Percentiles rank a stretch among this genome's conserved stretches.
phyloP scores from a whole-genome alignment of 1,284 basidiomycete genomes.

The Entoloma clypeatum region DNA sequence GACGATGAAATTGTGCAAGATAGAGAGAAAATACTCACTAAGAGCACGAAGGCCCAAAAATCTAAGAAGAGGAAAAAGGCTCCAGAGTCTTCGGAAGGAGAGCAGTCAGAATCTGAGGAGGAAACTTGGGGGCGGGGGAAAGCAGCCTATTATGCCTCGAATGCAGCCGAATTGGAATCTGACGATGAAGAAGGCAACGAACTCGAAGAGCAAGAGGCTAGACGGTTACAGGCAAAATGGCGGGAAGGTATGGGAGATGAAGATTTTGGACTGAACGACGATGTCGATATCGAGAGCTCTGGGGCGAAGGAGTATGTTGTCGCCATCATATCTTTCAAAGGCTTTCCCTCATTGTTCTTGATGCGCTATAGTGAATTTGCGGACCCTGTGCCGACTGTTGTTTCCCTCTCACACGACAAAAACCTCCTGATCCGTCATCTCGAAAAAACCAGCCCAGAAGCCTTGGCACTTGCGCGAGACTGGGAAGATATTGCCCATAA shows the following conservation, averaged over 20 bases:
- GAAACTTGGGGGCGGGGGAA: constrained; percentile 81
- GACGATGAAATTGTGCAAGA: constrained; percentile 34
- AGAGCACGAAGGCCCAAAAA: constrained; percentile 18
- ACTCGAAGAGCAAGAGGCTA: constrained; percentile 86
- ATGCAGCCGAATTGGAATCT: constrained; percentile 74
- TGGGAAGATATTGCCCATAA: constrained; percentile 66
- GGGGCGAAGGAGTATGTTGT: constrained; percentile 42
- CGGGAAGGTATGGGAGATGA: constrained; percentile 71
- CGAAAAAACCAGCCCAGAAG: constrained; percentile 79
- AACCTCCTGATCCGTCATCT: constrained; percentile 68
- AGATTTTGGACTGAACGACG: constrained; percentile 84
- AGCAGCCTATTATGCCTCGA: constrained; percentile 81
- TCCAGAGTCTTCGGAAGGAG: constrained; percentile 49
- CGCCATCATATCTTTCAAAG: constrained; percentile 1
- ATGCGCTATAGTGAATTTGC: constrained; percentile 28
- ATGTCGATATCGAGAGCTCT: constrained; percentile 39
- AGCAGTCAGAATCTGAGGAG: constrained; percentile 52
- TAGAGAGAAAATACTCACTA: constrained; percentile 37
- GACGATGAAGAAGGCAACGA: constrained; percentile 85
- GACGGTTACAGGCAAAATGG: constrained; percentile 72
- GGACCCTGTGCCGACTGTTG: constrained; percentile 29
- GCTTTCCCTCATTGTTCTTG: constrained; percentile 5
- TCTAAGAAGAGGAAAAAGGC: constrained; percentile 30
- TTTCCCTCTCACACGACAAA: constrained; percentile 51
- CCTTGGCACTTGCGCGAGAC: constrained; percentile 68